Evolutionary conservation across 768 basidiomycete genomes (phyloP), one percentile per base, ranked within the genome.

Genomic region (Pholiota microspora): DNA sequence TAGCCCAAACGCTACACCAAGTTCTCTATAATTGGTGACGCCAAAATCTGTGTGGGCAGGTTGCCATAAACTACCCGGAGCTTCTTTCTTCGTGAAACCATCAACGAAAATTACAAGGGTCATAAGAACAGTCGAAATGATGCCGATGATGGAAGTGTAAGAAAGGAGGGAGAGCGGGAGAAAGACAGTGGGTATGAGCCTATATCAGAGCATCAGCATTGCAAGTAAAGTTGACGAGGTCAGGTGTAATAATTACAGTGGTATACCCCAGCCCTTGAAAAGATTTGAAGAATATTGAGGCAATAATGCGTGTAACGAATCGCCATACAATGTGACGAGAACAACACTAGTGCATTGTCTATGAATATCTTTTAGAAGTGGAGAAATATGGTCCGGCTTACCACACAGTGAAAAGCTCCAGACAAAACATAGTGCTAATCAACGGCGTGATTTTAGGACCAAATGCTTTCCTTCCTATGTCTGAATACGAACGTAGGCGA

Each of bases 401-500:
- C 89, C 87, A 82, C 23, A 96, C 79, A 32, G 91, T 83, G 65
- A 96, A 94, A 7, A 94, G 68, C 68, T 97, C 94, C 7, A 95
- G 73, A 59, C 91, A 93, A 67, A 97, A 96, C 59, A 96, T 75
- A 6, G 77, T 50, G 58, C 83, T 84, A 49, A 90, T 87, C 24
- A 88, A 61, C 0, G 83, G 71, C 27, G 81, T 84, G 0, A 87
- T 88, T 42, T 77, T 77, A 7, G 79, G 77, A 1, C 95, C 95
- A 69, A 95, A 96, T 1, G 95, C 94, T 64, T 89, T 92, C 54
- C 82, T 79, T 24, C 89, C 93, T 57, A 97, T 89, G 64, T 98
- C 95, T 3, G 92, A 82, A 66, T 97, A 98, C 4, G 94, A 92
- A 23, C 82, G 80, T 27, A 95, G 63, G 4, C 76, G 79, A 7